phyloP scores from a whole-genome alignment of 768 basidiomycete species.

The Boletus vermiculosoides region DNA sequence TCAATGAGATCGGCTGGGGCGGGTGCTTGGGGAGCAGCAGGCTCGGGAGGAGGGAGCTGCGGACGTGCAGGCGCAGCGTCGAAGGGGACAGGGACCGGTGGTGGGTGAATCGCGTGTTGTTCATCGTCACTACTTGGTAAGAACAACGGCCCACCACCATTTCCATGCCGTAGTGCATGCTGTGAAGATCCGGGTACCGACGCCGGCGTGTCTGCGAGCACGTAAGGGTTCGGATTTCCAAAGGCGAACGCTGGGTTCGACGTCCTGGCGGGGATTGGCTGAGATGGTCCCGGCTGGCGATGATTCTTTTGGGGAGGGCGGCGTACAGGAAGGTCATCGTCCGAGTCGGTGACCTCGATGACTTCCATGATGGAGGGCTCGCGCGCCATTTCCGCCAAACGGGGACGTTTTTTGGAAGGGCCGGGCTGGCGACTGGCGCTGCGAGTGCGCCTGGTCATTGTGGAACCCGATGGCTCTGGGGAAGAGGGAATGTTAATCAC shows the following conservation, averaged over 20 bases:
- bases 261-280: constrained; percentile 7
- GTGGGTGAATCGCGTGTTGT: neutral
- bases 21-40: constrained; percentile 6
- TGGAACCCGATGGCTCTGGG: constrained; percentile 16
- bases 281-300: constrained; percentile 1
- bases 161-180: neutral
- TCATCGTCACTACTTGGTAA: constrained; percentile 40
- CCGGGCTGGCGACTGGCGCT: constrained; percentile 22
- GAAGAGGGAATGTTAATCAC: constrained; percentile 30
- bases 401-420: constrained; percentile 15
- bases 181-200: constrained; percentile 13
- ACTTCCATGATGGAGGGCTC: constrained; percentile 28
- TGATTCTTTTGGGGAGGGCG: constrained; percentile 1
- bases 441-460: constrained; percentile 16
- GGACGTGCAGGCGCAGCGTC: neutral
- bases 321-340: constrained; percentile 32
- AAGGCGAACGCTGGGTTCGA: constrained; percentile 1
- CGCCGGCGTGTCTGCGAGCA: constrained; percentile 10
- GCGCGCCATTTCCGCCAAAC: neutral
- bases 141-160: constrained; percentile 32
- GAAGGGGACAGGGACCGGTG: neutral
- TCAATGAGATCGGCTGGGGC: constrained; percentile 24
- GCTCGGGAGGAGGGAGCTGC: neutral
- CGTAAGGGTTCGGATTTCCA: constrained; percentile 11
- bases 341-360: constrained; percentile 55